Conservation (phyloP, 2,329 filamentous ascomycete species). For the Trichoderma lentiforme region DNA sequence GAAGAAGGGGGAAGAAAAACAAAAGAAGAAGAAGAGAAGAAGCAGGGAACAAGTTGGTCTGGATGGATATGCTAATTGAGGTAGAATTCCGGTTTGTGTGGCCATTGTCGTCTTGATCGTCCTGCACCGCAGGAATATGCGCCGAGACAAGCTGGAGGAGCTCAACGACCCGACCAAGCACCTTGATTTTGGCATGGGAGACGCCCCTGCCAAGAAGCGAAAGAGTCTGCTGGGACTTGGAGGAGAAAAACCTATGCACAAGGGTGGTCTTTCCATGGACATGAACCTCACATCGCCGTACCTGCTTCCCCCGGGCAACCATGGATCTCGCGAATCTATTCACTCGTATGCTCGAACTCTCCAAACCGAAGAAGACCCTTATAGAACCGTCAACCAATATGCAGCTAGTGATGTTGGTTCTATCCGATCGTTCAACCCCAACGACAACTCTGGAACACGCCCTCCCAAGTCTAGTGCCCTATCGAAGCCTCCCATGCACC, state of each 20-base stretch:
- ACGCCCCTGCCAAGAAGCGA: conserved; percentile 42
- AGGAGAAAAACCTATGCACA: conserved; percentile 51
- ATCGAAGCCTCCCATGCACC: conserved; percentile 2
- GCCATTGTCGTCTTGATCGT: conserved; percentile 67
- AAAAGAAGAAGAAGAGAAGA: not conserved
- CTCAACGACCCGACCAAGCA: conserved; percentile 82
- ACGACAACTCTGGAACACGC: conserved; percentile 35
- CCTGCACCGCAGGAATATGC: conserved; percentile 75
- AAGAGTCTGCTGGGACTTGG: conserved; percentile 39
- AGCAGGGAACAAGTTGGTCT: not conserved
- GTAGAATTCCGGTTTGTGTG: conserved; percentile 70
- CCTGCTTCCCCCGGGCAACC: conserved; percentile 78
- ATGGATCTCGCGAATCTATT: conserved; percentile 79
- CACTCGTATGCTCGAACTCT: conserved; percentile 78
- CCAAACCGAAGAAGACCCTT: conserved; percentile 76
- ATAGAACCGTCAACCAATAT: conserved; percentile 62
- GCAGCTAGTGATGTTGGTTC: conserved; percentile 55
- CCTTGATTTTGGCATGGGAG: conserved; percentile 82
- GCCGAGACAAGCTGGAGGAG: conserved; percentile 73
- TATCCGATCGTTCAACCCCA: conserved; percentile 48
- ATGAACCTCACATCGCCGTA: conserved; percentile 82
- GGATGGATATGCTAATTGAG: conserved; percentile 5
- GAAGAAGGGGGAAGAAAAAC: not conserved
- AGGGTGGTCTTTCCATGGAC: conserved; percentile 62
- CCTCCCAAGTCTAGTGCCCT: conserved; percentile 37